Conservation (phyloP, 306 rosid genomes). For the Inga leiocalycina region DNA sequence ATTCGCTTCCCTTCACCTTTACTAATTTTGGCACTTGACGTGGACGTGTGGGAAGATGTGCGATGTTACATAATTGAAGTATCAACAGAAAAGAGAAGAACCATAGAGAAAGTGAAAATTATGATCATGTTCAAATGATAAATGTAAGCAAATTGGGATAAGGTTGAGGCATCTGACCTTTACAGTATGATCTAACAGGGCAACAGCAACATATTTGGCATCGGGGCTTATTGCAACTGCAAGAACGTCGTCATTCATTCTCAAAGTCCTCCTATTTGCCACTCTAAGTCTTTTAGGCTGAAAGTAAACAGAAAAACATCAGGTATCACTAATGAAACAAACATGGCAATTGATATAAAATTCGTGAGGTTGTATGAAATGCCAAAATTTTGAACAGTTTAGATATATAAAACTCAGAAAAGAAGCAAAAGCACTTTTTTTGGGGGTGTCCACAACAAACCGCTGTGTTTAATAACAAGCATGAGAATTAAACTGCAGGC, state of each 20-base stretch:
- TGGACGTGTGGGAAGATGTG: no score
- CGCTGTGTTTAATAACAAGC: slow-evolving; percentile 6
- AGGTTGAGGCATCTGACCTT: slow-evolving; percentile 58
- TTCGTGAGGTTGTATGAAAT: neutral
- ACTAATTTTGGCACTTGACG: no score
- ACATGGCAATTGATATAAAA: no score
- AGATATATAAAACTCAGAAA: neutral
- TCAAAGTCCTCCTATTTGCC: slow-evolving; percentile 74
- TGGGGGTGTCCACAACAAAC: neutral
- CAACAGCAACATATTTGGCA: slow-evolving; percentile 82
- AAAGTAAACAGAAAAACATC: slow-evolving; percentile 30
- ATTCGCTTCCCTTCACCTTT: no score
- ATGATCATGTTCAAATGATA: neutral
- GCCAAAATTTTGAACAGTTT: slow-evolving; percentile 12
- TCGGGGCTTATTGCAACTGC: slow-evolving; percentile 88
- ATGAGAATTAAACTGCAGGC: neutral
- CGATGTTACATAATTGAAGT: no score
- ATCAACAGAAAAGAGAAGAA: neutral
- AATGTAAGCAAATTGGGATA: slow-evolving; percentile 27
- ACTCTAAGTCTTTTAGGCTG: slow-evolving; percentile 65
- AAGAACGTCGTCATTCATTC: slow-evolving; percentile 86
- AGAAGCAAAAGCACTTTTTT: neutral
- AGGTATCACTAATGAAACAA: slow-evolving; percentile 30
- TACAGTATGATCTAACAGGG: slow-evolving; percentile 84
- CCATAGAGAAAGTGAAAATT: slow-evolving; percentile 16